Evolutionary conservation across 2,329 filamentous ascomycete genomes (phyloP).

Genomic region (Cladosporium sp.): DNA sequence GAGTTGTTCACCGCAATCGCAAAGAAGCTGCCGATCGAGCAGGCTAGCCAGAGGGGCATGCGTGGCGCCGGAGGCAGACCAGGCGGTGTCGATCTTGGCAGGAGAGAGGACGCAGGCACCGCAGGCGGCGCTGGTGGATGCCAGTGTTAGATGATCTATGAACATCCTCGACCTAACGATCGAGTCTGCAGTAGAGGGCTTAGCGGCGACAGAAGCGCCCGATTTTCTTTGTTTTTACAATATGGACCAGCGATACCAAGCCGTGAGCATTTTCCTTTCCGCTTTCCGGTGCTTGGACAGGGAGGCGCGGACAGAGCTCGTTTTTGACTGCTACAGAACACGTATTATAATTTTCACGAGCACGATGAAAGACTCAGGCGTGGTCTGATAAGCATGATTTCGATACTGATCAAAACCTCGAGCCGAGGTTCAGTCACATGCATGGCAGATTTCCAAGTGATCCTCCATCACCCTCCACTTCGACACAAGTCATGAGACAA

Average conservation of each 20-base stretch:
- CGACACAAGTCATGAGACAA: background rate
- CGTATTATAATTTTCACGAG: conserved; percentile 20
- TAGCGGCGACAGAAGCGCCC: conserved; percentile 16
- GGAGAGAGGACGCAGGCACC: conserved; percentile 62
- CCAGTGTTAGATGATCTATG: conserved; percentile 57
- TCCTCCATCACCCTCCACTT: background rate
- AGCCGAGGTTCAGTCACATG: background rate
- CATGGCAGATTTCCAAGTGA: background rate
- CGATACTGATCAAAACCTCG: background rate
- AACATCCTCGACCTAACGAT: background rate
- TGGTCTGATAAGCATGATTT: background rate
- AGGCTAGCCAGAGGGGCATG: conserved; percentile 87
- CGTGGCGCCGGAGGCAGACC: conserved; percentile 60
- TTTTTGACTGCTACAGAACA: conserved; percentile 19
- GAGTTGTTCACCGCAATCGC: conserved; percentile 97
- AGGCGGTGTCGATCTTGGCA: conserved; percentile 68
- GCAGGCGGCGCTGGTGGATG: conserved; percentile 60
- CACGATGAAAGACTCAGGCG: background rate
- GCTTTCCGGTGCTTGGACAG: conserved; percentile 13
- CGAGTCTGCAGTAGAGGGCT: conserved; percentile 5
- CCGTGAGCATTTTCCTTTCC: conserved; percentile 19
- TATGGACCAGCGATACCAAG: conserved; percentile 22
- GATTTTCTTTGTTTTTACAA: conserved; percentile 17
- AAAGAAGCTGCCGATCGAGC: conserved; percentile 95
- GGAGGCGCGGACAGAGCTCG: conserved; percentile 11